phyloP scores from a whole-genome alignment of 345 rosid genomes.

The Lagerstroemia speciosa region DNA sequence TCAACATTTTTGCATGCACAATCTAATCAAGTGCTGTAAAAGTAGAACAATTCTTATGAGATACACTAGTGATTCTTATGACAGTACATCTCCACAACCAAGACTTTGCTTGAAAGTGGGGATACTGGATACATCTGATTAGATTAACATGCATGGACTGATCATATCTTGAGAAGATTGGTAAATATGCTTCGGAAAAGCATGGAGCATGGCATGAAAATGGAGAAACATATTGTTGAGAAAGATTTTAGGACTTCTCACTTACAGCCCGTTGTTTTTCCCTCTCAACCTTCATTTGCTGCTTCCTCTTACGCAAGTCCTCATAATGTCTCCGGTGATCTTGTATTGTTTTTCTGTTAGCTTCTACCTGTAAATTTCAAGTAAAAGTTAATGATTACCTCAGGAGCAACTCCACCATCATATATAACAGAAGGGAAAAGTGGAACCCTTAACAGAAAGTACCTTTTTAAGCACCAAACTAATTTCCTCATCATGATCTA shows the following conservation, averaged over 20 bases:
- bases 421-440: neutral
- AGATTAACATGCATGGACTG: neutral
- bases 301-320: constrained; percentile 55
- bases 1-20: neutral
- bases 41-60: neutral
- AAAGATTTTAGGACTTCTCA: neutral
- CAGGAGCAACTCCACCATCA: neutral
- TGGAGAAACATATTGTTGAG: neutral
- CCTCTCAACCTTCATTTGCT: constrained; percentile 37
- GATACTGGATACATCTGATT: neutral
- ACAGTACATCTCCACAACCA: neutral
- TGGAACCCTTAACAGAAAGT: neutral
- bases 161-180: neutral
- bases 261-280: constrained; percentile 36
- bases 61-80: neutral
- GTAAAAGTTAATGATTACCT: constrained; percentile 2
- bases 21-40: neutral
- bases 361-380: constrained; percentile 54
- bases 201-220: neutral
- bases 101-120: neutral
- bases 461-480: constrained; percentile 62
- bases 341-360: constrained; percentile 60
- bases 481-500: constrained; percentile 84
- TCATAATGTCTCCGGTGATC: constrained; percentile 72
- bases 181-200: neutral